A percentile compares a stretch with the other conserved stretches of the same genome.
Conservation (phyloP, 805 yeast species). For the Wickerhamomyces rabaulensis region DNA sequence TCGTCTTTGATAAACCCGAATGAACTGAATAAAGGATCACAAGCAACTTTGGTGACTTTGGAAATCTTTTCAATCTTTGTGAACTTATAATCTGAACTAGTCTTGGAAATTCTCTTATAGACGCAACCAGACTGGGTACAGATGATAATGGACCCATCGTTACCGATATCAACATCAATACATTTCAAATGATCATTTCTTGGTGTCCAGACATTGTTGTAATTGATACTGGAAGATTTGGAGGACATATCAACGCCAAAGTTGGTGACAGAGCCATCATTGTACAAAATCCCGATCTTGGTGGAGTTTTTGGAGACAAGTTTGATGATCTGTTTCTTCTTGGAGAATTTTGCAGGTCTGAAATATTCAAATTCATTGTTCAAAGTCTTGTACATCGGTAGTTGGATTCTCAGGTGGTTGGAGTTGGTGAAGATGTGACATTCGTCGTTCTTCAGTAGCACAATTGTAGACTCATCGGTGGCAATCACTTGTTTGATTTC, state of each 20-base stretch:
- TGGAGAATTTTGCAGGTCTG: slow-evolving; percentile 46
- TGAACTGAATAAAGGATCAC: slow-evolving; percentile 60
- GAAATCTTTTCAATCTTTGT: slow-evolving; percentile 48
- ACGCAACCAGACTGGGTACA: slow-evolving; percentile 69
- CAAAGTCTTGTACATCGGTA: slow-evolving; percentile 22
- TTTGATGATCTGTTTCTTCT: slow-evolving; percentile 28
- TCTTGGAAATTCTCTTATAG: slow-evolving; percentile 28
- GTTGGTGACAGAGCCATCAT: slow-evolving; percentile 45
- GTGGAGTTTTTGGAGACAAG: slow-evolving; percentile 35
- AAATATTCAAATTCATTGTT: slow-evolving; percentile 48
- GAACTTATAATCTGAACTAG: slow-evolving; percentile 41
- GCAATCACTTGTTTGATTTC: slow-evolving; percentile 52
- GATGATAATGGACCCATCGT: slow-evolving; percentile 64
- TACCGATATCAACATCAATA: slow-evolving; percentile 61
- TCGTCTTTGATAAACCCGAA: slow-evolving; percentile 68
- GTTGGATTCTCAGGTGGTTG: slow-evolving; percentile 48
- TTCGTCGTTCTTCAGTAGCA: slow-evolving; percentile 52
- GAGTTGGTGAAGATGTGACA: slow-evolving; percentile 57
- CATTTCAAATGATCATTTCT: slow-evolving; percentile 51
- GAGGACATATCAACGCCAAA: slow-evolving; percentile 27
- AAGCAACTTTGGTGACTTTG: slow-evolving; percentile 54
- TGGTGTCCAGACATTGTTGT: slow-evolving; percentile 56
- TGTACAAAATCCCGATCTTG: slow-evolving; percentile 44
- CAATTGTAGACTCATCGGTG: slow-evolving; percentile 64
- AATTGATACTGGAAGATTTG: slow-evolving; percentile 37